phyloP scores from a whole-genome alignment of 2,329 filamentous ascomycete genomes.

The Pseudogymnoascus sp. region DNA sequence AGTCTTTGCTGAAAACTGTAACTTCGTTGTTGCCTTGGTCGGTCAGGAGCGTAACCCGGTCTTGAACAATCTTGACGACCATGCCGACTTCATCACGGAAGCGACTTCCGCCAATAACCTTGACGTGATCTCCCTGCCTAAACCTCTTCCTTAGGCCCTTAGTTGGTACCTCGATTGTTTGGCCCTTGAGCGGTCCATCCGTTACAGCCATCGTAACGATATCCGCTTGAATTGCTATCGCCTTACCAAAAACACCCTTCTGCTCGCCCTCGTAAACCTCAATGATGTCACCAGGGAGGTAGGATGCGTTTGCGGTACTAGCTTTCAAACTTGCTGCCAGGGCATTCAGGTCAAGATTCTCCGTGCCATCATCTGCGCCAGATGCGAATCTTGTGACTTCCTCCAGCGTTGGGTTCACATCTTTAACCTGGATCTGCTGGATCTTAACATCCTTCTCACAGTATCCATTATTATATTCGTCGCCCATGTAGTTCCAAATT shows the following conservation, averaged over 20 bases:
- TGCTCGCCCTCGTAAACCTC: slow-evolving; percentile 96
- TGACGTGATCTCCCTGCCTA: slow-evolving; percentile 90
- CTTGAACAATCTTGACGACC: slow-evolving; percentile 87
- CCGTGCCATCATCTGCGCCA: slow-evolving; percentile 81
- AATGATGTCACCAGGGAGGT: slow-evolving; percentile 89
- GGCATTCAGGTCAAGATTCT: slow-evolving; percentile 86
- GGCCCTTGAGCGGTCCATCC: slow-evolving; percentile 72
- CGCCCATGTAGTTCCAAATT: slow-evolving; percentile 75
- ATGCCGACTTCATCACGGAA: slow-evolving; percentile 95
- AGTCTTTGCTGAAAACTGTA: slow-evolving; percentile 94
- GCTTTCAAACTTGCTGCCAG: slow-evolving; percentile 85
- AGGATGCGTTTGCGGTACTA: slow-evolving; percentile 71
- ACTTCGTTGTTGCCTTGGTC: slow-evolving; percentile 91
- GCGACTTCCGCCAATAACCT: slow-evolving; percentile 92
- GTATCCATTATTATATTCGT: slow-evolving; percentile 89
- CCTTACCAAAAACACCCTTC: slow-evolving; percentile 79
- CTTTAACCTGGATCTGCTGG: slow-evolving; percentile 73
- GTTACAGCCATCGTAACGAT: slow-evolving; percentile 84
- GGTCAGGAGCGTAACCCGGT: slow-evolving; percentile 85
- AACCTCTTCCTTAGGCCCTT: slow-evolving; percentile 91
- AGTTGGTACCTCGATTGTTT: slow-evolving; percentile 84
- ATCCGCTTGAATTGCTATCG: slow-evolving; percentile 77
- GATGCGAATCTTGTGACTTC: slow-evolving; percentile 93
- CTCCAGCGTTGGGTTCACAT: slow-evolving; percentile 87
- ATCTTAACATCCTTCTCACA: slow-evolving; percentile 91